Base-by-base conservation (phyloP, 768 basidiomycete species). In the Botryobasidium botryosum region DNA sequence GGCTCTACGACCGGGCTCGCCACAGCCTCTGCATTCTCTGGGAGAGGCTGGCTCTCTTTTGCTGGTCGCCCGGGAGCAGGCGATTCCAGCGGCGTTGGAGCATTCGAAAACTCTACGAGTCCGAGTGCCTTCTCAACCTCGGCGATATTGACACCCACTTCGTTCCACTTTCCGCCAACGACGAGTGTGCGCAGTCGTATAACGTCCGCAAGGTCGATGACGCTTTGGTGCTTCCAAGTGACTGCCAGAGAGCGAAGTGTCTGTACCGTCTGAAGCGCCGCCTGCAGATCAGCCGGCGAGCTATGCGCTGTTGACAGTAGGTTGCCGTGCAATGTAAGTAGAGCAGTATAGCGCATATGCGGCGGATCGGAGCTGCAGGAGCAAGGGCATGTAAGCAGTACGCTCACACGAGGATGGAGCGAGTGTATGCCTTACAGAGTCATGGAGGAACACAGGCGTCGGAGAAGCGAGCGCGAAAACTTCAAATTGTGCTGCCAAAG, bases 391-490 rank as follows among this genome's bases (percentile, higher is more conserved):
- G 36, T 17, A 25, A 51, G 32, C 24, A 37, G 13, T 28, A 17
- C 35, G 8, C 8, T 20, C 20, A 21, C 21, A 26, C 7, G 13
- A 49, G 13, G 21, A n/a, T 33, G 5, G 21, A 0, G 20, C 6
- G 10, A 28, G 13, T 10, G 13, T 10, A 28, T 26, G 21, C 4
- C 46, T 18, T 38, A 54, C 46, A 41, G 26, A 40, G 33, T 57
- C n/a, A 69, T 69, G 2, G 64, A 53, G 23, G 62, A 56, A 18
- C 76, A 55, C 6, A 77, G 64, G 27, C 71, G 70, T 24, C 71
- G 70, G 31, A 83, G 60, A 13, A 72, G 62, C 10, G 68, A 71
- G 31, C 74, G 74, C 0, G 76, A 72, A 49, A 71, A 71, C 57
- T 76, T 80, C 4, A 64, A 51, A 53, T 77, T 77, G 17, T 56